A percentile compares a stretch with the other conserved stretches of the same genome.
These are phyloP conservation scores for Fraxinus latifolia DNA, from an alignment of 305 asterid species.

Conservation along the genomic window DNA sequence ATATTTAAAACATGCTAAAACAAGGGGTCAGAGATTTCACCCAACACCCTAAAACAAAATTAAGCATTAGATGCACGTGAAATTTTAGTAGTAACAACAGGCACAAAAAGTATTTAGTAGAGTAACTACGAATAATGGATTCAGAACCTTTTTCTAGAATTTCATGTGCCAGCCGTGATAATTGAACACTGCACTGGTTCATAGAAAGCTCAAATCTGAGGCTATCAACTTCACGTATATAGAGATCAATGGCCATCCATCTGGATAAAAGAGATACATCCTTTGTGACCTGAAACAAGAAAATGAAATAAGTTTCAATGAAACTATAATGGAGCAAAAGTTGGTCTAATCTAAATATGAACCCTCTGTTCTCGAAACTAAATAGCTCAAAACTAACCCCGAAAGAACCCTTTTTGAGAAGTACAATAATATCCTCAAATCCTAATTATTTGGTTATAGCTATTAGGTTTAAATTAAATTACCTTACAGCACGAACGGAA, in stretches of 20 bases:
- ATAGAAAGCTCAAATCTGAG: constrained; percentile 97
- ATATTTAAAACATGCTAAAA: not conserved
- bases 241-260: constrained; percentile 99
- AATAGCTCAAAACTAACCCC: constrained; percentile 2
- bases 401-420: not conserved
- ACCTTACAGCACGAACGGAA: not conserved
- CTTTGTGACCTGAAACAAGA: constrained; percentile 69
- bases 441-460: not conserved
- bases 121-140: constrained; percentile 2
- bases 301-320: constrained; percentile 6
- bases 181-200: constrained; percentile 66
- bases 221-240: constrained; percentile 78
- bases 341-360: not conserved
- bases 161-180: constrained; percentile 72
- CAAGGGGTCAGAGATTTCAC: not conserved
- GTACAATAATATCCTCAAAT: constrained; percentile 2
- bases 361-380: not conserved
- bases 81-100: not conserved
- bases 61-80: not conserved
- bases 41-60: not conserved
- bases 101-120: not conserved
- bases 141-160: constrained; percentile 68
- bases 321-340: constrained; percentile 15
- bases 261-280: constrained; percentile 88
- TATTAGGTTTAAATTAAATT: not conserved